These are phyloP conservation scores for Mucor plumbeus DNA, from an alignment of 371 early-diverging fungal species.

Conservation along the genomic window DNA sequence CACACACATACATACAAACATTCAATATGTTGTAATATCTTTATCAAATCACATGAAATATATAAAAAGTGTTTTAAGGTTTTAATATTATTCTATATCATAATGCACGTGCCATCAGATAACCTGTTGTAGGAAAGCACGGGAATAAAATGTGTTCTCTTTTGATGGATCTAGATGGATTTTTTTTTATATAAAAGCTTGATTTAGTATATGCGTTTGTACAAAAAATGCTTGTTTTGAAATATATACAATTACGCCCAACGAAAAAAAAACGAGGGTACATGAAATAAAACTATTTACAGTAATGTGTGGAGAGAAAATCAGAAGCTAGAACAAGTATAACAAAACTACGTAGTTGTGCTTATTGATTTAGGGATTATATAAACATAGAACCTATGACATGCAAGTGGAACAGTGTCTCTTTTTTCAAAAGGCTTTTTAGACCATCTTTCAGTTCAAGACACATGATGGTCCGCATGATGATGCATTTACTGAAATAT, in stretches of 20 bases:
- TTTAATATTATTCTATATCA: background rate
- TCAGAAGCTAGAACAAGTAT: background rate
- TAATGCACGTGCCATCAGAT: slow-evolving; percentile 10
- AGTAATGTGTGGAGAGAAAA: no score
- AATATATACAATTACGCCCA: background rate
- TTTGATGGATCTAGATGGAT: background rate
- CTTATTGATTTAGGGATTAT: slow-evolving; percentile 2
- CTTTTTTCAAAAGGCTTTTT: slow-evolving; percentile 1
- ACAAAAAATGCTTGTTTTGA: background rate
- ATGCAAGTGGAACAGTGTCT: slow-evolving; percentile 4
- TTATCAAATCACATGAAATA: slow-evolving; percentile 6
- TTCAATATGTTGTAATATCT: background rate
- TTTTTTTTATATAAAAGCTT: no score
- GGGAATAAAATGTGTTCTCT: background rate
- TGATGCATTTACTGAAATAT: slow-evolving; percentile 3
- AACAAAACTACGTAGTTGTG: slow-evolving; percentile 1
- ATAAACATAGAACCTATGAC: slow-evolving; percentile 14
- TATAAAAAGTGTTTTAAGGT: background rate
- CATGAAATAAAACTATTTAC: background rate
- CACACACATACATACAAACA: background rate
- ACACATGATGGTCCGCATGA: slow-evolving; percentile 19
- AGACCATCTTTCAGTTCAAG: background rate
- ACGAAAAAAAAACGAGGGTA: background rate
- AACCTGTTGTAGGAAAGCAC: background rate
- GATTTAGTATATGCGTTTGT: no score